These are phyloP conservation scores for Dipteronia sinensis DNA, from an alignment of 345 rosid genomes.

Conservation along the genomic window DNA sequence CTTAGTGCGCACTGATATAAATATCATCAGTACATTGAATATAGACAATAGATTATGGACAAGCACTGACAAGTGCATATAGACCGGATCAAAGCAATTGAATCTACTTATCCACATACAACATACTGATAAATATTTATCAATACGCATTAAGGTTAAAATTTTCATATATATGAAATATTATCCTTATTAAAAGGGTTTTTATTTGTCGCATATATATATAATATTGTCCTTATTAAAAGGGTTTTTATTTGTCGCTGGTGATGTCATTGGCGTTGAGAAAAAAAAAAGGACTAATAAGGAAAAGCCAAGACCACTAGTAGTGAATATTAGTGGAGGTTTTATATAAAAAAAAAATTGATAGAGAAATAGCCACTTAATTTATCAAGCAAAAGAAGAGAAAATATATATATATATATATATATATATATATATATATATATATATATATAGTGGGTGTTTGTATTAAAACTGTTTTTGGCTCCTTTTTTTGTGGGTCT, in stretches of 20 bases:
- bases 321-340: slow-evolving; percentile 25
- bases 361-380: slow-evolving; percentile 32
- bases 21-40: too few relatives aligned
- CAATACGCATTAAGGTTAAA: too few relatives aligned
- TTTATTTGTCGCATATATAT: too few relatives aligned
- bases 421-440: too few relatives aligned
- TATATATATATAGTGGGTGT: slow-evolving; percentile 9
- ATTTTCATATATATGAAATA: not conserved
- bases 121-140: too few relatives aligned
- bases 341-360: slow-evolving; percentile 8
- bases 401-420: too few relatives aligned
- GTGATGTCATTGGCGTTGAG: slow-evolving; percentile 6
- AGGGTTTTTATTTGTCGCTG: not conserved
- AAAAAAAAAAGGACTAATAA: slow-evolving; percentile 11
- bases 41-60: too few relatives aligned
- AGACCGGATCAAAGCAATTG: too few relatives aligned
- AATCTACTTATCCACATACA: too few relatives aligned
- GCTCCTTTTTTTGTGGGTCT: slow-evolving; percentile 13
- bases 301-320: slow-evolving; percentile 31
- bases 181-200: too few relatives aligned
- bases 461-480: slow-evolving; percentile 2
- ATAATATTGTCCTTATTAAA: not conserved
- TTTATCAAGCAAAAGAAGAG: slow-evolving; percentile 3
- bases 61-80: too few relatives aligned
- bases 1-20: too few relatives aligned